These are phyloP conservation scores for Vigna reflexopilosa DNA, from an alignment of 306 rosid genomes.

Conservation along the genomic window DNA sequence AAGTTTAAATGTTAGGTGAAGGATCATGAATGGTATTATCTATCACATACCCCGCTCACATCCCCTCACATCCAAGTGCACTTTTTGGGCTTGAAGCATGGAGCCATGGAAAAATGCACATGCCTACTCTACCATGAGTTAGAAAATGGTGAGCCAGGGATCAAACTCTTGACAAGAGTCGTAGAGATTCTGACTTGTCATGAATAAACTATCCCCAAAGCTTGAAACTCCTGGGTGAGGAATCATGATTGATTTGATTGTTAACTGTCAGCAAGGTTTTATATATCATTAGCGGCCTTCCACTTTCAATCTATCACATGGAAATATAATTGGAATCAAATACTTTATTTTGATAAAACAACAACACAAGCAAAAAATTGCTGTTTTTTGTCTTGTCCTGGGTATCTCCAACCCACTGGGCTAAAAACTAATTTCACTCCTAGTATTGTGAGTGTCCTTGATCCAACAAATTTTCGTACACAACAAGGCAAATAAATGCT, in stretches of 20 bases:
- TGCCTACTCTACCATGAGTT: slow-evolving; percentile 4
- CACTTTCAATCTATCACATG: not conserved
- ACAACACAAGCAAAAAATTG: not conserved
- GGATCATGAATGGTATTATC: not conserved
- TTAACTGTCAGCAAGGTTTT: slow-evolving; percentile 15
- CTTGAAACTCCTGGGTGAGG: not conserved
- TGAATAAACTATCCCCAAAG: not conserved
- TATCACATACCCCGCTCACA: not conserved
- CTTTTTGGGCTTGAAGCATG: not conserved
- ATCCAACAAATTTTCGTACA: too few species aligned
- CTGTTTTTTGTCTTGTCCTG: not conserved
- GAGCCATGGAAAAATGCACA: not conserved
- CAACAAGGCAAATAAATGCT: not conserved
- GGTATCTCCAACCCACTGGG: too few species aligned
- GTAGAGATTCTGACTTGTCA: not conserved
- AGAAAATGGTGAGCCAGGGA: not conserved
- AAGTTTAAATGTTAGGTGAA: slow-evolving; percentile 28
- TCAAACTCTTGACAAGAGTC: not conserved
- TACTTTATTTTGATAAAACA: slow-evolving; percentile 28
- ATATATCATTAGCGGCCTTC: slow-evolving; percentile 1
- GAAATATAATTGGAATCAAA: slow-evolving; percentile 26
- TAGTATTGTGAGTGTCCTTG: too few species aligned
- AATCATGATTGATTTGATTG: slow-evolving; percentile 7
- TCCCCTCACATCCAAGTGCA: not conserved
- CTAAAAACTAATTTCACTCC: too few species aligned